These are phyloP conservation scores for Colletotrichum lindemuthianum DNA, from an alignment of 2,329 filamentous ascomycete genomes.

Conservation along the genomic window DNA sequence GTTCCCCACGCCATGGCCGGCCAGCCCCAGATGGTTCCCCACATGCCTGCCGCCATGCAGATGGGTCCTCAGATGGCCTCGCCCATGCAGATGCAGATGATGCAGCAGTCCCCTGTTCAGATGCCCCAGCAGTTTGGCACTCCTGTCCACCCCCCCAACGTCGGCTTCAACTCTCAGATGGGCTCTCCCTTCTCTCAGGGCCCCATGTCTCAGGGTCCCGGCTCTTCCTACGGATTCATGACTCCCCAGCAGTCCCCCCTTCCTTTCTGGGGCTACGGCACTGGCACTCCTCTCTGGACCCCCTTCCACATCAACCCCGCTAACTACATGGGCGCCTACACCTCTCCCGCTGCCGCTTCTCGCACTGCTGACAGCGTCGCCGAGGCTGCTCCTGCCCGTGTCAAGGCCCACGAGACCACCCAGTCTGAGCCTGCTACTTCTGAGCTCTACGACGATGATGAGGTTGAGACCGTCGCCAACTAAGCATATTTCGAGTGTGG, in stretches of 20 bases:
- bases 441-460: slow-evolving; percentile 5
- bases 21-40: slow-evolving; percentile 23
- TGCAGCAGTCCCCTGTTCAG: too few species aligned
- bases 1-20: not conserved
- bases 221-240: slow-evolving; percentile 21
- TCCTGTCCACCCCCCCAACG: not conserved
- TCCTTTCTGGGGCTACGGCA: slow-evolving; percentile 32
- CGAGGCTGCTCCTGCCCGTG: not conserved
- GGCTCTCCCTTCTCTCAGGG: slow-evolving; percentile 23
- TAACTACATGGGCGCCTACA: slow-evolving; percentile 16
- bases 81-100: not conserved
- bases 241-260: slow-evolving; percentile 31
- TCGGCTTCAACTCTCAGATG: slow-evolving; percentile 17
- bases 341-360: slow-evolving; percentile 10
- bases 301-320: slow-evolving; percentile 23
- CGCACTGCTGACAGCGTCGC: not conserved
- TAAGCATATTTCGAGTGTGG: slow-evolving; percentile 2
- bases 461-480: slow-evolving; percentile 4
- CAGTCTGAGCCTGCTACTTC: slow-evolving; percentile 28
- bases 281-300: slow-evolving; percentile 33
- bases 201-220: slow-evolving; percentile 23
- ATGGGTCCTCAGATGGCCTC: slow-evolving; percentile 6
- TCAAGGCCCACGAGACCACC: slow-evolving; percentile 12
- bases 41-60: slow-evolving; percentile 11
- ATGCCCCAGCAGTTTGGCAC: not conserved